These are phyloP conservation scores for Pleurotus salmoneostramineus DNA, from an alignment of 768 basidiomycete genomes.

Conservation along the genomic window DNA sequence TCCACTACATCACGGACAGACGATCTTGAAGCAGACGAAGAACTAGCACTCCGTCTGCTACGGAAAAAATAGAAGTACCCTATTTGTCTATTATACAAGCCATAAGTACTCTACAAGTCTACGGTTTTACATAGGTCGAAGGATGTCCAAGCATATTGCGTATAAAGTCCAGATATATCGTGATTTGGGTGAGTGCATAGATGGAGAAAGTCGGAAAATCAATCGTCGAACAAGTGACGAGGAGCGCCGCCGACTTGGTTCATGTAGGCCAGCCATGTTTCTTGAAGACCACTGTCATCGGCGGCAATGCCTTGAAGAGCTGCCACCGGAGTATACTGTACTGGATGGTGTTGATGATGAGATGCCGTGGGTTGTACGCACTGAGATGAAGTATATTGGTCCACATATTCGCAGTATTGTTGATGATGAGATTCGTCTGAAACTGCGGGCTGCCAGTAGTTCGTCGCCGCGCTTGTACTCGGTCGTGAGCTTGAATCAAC, in stretches of 20 bases:
- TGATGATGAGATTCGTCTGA: too few relatives aligned
- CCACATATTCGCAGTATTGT: conserved; percentile 8
- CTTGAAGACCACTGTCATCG: conserved; percentile 55
- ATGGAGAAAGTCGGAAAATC: conserved; percentile 4
- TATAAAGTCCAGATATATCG: not conserved
- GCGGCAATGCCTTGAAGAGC: conserved; percentile 44
- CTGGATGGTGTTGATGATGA: too few relatives aligned
- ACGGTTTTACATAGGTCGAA: not conserved
- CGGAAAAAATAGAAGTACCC: conserved; percentile 19
- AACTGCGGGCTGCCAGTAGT: not conserved
- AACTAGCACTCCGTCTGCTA: conserved; percentile 60
- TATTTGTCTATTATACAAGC: not conserved
- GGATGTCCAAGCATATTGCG: not conserved
- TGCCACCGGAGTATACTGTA: conserved; percentile 28
- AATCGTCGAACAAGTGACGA: conserved; percentile 36
- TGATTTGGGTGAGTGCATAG: too few relatives aligned
- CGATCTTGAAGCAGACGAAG: conserved; percentile 36
- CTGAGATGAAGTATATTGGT: conserved; percentile 30
- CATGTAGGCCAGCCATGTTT: conserved; percentile 72
- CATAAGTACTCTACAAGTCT: not conserved
- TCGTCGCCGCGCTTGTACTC: not conserved
- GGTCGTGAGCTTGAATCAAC: not conserved
- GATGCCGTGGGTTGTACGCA: too few relatives aligned
- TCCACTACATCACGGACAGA: conserved; percentile 10
- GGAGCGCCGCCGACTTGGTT: conserved; percentile 44